Percentiles rank a stretch among this genome's conserved stretches.
Evolutionary conservation across 169 alveolate species (phyloP).

Genomic region (Besnoitia besnoiti): DNA sequence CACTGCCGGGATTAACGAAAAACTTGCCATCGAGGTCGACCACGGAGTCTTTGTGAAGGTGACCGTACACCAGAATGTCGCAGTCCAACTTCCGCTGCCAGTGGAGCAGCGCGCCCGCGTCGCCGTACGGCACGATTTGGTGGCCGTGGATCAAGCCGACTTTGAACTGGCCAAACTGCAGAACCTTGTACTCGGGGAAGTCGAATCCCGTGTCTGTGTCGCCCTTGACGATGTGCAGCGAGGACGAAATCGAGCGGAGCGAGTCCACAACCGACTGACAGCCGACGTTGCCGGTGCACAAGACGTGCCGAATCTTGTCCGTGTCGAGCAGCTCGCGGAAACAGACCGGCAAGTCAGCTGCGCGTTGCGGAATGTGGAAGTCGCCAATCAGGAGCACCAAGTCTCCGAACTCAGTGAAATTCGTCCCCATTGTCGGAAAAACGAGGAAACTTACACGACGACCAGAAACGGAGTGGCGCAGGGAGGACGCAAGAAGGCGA

Average conservation of each 20-base stretch:
- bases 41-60: constrained; percentile 86
- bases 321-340: constrained; percentile 90
- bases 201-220: constrained; percentile 85
- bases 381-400: constrained; percentile 92
- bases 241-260: constrained; percentile 86
- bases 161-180: constrained; percentile 88
- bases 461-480: not conserved
- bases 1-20: constrained; percentile 93
- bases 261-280: constrained; percentile 87
- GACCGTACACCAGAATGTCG: constrained; percentile 91
- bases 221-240: constrained; percentile 91
- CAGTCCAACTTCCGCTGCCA: constrained; percentile 89
- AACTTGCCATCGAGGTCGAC: constrained; percentile 86
- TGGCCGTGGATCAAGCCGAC: constrained; percentile 95
- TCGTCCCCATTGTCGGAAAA: constrained; percentile 49
- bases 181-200: constrained; percentile 88
- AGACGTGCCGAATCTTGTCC: constrained; percentile 83
- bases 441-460: not conserved
- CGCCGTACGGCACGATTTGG: constrained; percentile 94
- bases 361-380: constrained; percentile 91
- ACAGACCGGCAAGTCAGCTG: constrained; percentile 88
- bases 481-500: not conserved
- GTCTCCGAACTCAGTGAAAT: constrained; percentile 72
- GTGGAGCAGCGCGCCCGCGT: constrained; percentile 85
- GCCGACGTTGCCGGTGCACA: constrained; percentile 89